Conservation (phyloP, 805 yeast species). For the Scheffersomyces coipomensis region DNA sequence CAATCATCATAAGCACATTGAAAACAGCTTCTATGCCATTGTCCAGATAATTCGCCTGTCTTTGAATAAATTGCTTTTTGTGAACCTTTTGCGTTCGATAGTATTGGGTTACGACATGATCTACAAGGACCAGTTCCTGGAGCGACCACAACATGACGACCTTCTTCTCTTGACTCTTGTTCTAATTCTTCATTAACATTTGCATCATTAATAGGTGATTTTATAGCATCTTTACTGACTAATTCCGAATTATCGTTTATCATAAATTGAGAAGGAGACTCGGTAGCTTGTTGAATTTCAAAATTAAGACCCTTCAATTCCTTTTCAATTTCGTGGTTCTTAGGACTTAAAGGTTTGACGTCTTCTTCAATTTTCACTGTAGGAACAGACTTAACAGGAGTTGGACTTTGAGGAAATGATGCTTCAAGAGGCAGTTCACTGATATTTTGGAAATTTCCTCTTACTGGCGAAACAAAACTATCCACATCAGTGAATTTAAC, state of each 20-base stretch:
- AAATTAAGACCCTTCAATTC: constrained; percentile 31
- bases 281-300: constrained; percentile 8
- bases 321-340: constrained; percentile 28
- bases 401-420: no score
- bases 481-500: background rate
- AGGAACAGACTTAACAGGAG: background rate
- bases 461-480: background rate
- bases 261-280: constrained; percentile 8
- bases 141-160: constrained; percentile 12
- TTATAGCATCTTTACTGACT: background rate
- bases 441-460: no score
- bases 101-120: constrained; percentile 57
- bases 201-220: background rate
- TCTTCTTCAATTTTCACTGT: constrained; percentile 1
- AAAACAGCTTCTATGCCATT: constrained; percentile 93
- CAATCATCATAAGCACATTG: constrained; percentile 60
- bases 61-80: constrained; percentile 77
- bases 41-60: constrained; percentile 81
- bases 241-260: background rate
- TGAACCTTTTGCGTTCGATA: constrained; percentile 32
- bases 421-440: no score
- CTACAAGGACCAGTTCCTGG: constrained; percentile 85
- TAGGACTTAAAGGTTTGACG: constrained; percentile 33
- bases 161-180: background rate
- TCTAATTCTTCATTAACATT: background rate